Conservation (phyloP, 2,329 filamentous ascomycete species). For the Botrytis medusae region DNA sequence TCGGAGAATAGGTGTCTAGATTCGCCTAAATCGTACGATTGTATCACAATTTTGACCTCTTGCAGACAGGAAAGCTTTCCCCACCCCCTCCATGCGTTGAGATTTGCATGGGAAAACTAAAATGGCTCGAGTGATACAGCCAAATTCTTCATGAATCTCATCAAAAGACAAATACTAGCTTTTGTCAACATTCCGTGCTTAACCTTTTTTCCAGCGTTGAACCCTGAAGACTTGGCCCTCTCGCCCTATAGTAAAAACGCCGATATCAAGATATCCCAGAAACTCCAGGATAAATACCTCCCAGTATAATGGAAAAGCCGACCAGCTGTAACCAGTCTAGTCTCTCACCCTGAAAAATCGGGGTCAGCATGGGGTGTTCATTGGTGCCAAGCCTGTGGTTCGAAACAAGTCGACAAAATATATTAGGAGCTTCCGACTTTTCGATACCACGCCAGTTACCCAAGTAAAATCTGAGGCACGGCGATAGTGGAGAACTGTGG, state of each 20-base stretch:
- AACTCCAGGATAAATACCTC: not conserved
- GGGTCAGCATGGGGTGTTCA: constrained; percentile 9
- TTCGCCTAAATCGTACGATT: constrained; percentile 10
- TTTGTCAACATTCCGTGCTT: not conserved
- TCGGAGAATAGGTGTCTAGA: not conserved
- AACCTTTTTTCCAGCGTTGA: not conserved
- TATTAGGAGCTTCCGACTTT: not conserved
- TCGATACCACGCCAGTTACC: constrained; percentile 4
- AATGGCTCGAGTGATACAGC: not conserved
- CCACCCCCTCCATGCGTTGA: not conserved
- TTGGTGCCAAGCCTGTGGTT: constrained; percentile 23
- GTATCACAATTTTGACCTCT: constrained; percentile 16
- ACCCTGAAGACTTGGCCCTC: not conserved
- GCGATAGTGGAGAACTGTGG: not conserved
- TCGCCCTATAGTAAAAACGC: not conserved
- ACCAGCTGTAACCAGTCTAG: not conserved
- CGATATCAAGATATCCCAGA: not conserved
- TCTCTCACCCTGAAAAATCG: not conserved
- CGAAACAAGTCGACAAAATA: constrained; percentile 17
- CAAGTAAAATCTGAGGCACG: constrained; percentile 2
- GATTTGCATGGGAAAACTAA: not conserved
- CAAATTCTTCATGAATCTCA: not conserved
- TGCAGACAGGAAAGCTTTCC: constrained; percentile 13
- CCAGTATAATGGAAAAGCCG: not conserved
- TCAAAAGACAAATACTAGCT: not conserved